Evolutionary conservation across 495 filamentous ascomycete genomes (phyloP), one percentile per base, ranked within the genome.

Genomic region (Talaromyces proteolyticus): DNA sequence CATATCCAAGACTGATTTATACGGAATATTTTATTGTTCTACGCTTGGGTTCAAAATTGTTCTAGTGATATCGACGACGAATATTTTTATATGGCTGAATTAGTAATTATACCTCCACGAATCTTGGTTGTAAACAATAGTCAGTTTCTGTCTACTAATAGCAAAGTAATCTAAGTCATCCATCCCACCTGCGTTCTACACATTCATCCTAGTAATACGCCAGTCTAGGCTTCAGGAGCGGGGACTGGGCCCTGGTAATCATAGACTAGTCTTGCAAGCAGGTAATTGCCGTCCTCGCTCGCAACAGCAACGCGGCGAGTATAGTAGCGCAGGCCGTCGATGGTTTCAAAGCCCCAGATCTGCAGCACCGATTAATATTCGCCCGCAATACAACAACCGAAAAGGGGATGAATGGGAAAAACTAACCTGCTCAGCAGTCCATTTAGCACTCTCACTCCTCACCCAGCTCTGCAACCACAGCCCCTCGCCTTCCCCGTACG

Each of bases 251-350:
- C 47, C 19, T 41, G 34, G 37, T 40, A 94, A 56, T 88, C 78
- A 63, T 94, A 96, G 8, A 95, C 82, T 62, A 96, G 67, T 63
- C 80, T 78, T 34, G 83, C 77, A 59, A 75, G 67, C 50, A 83
- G 75, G 52, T 75, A 73, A 67, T 85, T 69, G 0, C 67, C 68
- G 3, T 73, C 80, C 76, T 91, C 91, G 22, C 62, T 72, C 25
- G 56, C 52, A 34, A 86, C 74, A 16, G 83, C 76, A 40, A 88
- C 68, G 41, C 84, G 84, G 51, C 87, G 64, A 42, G 76, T 78
- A 62, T 96, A 80, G 49, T 77, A 75, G 53, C 91, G 77, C 69
- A 82, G 62, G 1, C 82, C 77, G 16, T 78, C 54, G 47, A 85
- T 57, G 14, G 62, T 57, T 59, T 79, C 76, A 49, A 87, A 87